Evolutionary conservation across 2,329 filamentous ascomycete genomes (phyloP).

Genomic region (Neonectria hederae): DNA sequence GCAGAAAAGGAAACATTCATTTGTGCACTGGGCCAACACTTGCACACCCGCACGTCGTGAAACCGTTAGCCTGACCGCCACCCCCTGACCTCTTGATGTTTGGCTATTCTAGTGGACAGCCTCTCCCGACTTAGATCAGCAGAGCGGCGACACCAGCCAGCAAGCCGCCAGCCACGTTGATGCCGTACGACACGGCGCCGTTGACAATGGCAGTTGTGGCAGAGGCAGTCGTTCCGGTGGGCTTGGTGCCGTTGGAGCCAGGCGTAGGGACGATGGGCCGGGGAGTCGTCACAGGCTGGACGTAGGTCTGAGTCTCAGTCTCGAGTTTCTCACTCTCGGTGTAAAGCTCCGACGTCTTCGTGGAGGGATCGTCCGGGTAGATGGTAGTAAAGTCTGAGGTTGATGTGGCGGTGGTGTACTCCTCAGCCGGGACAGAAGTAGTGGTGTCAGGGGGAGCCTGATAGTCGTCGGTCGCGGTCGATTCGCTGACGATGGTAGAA

Average conservation of each 20-base stretch:
- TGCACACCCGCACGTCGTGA: conserved; percentile 9
- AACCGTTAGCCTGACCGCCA: not conserved
- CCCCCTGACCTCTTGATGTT: conserved; percentile 1
- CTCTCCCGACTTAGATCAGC: conserved; percentile 24
- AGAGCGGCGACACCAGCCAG: conserved; percentile 36
- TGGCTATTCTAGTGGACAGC: not conserved
- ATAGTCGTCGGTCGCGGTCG: conserved; percentile 1
- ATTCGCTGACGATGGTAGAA: conserved; percentile 20
- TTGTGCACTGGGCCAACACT: not conserved
- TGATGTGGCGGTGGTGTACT: not conserved
- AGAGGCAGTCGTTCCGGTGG: conserved; percentile 12
- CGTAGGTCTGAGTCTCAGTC: conserved; percentile 11
- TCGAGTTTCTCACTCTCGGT: not conserved
- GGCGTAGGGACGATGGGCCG: not conserved
- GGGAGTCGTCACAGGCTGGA: not conserved
- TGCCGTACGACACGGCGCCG: conserved; percentile 28
- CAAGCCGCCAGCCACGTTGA: conserved; percentile 34
- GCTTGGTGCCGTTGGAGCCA: conserved; percentile 16
- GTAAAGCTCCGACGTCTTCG: not conserved
- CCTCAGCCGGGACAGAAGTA: not conserved
- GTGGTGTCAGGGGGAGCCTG: conserved; percentile 10
- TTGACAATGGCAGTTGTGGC: conserved; percentile 24
- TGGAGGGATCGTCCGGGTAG: not conserved
- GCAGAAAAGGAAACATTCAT: conserved; percentile 25
- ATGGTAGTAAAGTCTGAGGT: not conserved